These are phyloP conservation scores for Penicillium concentricum DNA, from an alignment of 2,329 filamentous ascomycete genomes.

Conservation along the genomic window DNA sequence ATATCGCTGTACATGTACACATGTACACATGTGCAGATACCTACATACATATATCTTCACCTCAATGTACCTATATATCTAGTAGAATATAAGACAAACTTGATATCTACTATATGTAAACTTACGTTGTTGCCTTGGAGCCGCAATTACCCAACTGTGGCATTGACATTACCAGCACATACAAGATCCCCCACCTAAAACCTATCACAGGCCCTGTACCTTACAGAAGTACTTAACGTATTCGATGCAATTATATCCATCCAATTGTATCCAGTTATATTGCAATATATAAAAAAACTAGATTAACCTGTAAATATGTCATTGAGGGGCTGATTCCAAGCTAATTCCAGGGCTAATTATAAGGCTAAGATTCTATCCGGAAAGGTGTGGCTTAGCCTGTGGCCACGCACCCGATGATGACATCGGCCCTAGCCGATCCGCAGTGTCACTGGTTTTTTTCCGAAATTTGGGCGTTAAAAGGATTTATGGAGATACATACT, in stretches of 20 bases:
- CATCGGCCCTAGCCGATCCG: neutral
- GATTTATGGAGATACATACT: neutral
- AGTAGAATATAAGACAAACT: too few relatives aligned
- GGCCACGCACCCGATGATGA: slow-evolving; percentile 4
- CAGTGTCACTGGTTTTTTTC: neutral
- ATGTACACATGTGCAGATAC: too few relatives aligned
- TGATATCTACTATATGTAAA: too few relatives aligned
- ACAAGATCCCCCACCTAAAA: neutral
- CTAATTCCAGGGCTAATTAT: neutral
- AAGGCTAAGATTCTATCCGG: neutral
- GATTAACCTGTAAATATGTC: neutral
- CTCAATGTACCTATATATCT: too few relatives aligned
- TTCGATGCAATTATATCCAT: too few relatives aligned
- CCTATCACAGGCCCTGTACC: neutral
- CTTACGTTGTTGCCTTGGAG: slow-evolving; percentile 21
- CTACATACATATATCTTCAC: too few relatives aligned
- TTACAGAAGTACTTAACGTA: too few relatives aligned
- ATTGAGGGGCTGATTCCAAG: neutral
- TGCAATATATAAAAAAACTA: neutral
- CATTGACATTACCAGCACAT: slow-evolving; percentile 17
- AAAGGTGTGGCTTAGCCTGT: slow-evolving; percentile 5
- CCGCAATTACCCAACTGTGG: slow-evolving; percentile 10
- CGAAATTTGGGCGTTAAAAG: neutral
- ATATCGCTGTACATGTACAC: neutral
- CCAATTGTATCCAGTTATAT: neutral